These are phyloP conservation scores for Quercus lobata DNA, from an alignment of 331 rosid species.

Conservation along the genomic window DNA sequence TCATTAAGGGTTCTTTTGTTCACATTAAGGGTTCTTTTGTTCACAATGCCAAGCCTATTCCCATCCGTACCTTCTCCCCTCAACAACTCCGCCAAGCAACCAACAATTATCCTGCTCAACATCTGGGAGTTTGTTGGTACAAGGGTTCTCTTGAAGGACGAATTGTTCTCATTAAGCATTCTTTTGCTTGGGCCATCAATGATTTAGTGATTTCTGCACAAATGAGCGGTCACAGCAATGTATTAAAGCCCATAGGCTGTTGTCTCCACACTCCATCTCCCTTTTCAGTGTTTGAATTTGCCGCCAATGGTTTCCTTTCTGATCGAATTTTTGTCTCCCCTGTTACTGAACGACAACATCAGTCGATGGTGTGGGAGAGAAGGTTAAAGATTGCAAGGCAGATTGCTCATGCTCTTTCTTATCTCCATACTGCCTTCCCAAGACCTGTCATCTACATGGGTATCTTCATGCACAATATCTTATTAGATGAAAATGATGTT, in stretches of 20 bases:
- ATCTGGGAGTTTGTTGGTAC: too few species aligned
- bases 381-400: too few species aligned
- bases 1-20: too few species aligned
- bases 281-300: background rate
- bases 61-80: background rate
- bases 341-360: fast-evolving
- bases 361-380: too few species aligned
- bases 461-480: fast-evolving
- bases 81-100: background rate
- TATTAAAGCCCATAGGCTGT: background rate
- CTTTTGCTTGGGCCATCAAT: fast-evolving
- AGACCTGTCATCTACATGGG: too few species aligned
- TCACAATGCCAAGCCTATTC: background rate
- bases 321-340: background rate
- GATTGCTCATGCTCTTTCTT: too few species aligned
- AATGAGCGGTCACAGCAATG: background rate
- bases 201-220: background rate
- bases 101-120: too few species aligned
- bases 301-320: background rate
- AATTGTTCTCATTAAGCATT: too few species aligned
- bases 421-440: too few species aligned
- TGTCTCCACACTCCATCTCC: background rate
- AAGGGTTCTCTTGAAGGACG: background rate
- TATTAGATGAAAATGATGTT: too few species aligned
- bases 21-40: too few species aligned